phyloP scores from a whole-genome alignment of 2,329 filamentous ascomycete species.

The Ophiostoma montium region DNA sequence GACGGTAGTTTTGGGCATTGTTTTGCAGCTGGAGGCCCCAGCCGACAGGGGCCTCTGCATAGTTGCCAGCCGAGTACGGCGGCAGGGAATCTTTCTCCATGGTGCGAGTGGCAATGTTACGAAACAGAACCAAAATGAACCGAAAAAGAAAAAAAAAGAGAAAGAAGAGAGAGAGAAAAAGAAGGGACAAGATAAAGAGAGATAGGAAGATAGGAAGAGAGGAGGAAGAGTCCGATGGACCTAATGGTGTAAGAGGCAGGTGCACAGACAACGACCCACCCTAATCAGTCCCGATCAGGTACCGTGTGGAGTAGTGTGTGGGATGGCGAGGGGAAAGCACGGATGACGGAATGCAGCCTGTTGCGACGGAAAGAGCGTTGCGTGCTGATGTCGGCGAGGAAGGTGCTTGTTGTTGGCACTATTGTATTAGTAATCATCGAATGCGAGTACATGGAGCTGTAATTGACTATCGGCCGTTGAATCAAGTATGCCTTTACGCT shows the following conservation, averaged over 20 bases:
- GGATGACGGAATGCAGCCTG: background rate
- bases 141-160: background rate
- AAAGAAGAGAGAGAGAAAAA: background rate
- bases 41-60: background rate
- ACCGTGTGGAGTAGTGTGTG: background rate
- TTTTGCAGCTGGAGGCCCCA: background rate
- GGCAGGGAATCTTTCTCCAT: conserved; percentile 28
- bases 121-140: background rate
- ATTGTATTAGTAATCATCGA: too few species aligned
- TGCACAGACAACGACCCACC: background rate
- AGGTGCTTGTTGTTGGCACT: background rate
- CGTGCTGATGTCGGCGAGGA: background rate
- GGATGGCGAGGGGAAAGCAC: background rate
- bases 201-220: background rate
- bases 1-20: background rate
- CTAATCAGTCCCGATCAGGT: background rate
- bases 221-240: background rate
- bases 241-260: background rate
- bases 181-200: background rate
- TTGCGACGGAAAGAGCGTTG: background rate
- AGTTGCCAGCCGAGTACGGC: conserved; percentile 24
- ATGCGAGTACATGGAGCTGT: too few species aligned
- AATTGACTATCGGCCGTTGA: too few species aligned
- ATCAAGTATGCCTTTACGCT: too few species aligned
- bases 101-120: conserved; percentile 16